Evolutionary conservation across 768 basidiomycete genomes (phyloP).

Genomic region (Stropharia rugosoannulata): DNA sequence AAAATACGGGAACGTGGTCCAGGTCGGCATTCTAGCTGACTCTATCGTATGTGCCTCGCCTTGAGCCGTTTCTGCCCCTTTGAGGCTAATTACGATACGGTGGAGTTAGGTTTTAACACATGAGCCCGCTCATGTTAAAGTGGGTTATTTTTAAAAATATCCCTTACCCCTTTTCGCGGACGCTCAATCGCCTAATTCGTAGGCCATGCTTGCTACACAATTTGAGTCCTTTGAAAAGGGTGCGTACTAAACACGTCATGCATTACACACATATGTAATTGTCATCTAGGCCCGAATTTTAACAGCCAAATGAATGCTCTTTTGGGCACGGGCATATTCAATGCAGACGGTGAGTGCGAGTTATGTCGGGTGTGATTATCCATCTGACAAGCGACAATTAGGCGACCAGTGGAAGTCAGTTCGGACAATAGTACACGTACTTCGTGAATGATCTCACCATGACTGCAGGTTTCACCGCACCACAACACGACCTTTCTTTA

Average conservation of each 20-base stretch:
- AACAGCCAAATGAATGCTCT: conserved; percentile 31
- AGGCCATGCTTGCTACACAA: conserved; percentile 47
- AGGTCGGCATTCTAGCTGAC: conserved; percentile 27
- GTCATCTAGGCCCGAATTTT: conserved; percentile 22
- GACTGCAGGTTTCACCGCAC: conserved; percentile 50
- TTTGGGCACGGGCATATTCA: conserved; percentile 61
- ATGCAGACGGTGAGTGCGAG: conserved; percentile 46
- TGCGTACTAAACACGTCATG: neutral
- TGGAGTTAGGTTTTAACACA: conserved; percentile 31
- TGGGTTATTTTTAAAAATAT: conserved; percentile 15
- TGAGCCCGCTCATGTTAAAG: conserved; percentile 50
- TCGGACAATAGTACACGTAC: neutral
- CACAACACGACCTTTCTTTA: conserved; percentile 72
- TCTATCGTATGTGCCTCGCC: conserved; percentile 23
- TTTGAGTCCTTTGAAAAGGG: conserved; percentile 49
- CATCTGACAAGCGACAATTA: neutral
- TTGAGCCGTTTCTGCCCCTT: neutral
- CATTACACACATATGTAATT: neutral
- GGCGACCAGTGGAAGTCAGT: conserved; percentile 67
- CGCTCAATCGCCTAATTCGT: neutral
- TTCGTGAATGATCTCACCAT: neutral
- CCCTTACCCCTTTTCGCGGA: neutral
- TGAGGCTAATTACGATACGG: neutral
- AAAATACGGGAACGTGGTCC: conserved; percentile 33
- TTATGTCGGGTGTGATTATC: conserved; percentile 18